phyloP scores from a whole-genome alignment of 768 basidiomycete species.

The Xerocomellus dryophilus region DNA sequence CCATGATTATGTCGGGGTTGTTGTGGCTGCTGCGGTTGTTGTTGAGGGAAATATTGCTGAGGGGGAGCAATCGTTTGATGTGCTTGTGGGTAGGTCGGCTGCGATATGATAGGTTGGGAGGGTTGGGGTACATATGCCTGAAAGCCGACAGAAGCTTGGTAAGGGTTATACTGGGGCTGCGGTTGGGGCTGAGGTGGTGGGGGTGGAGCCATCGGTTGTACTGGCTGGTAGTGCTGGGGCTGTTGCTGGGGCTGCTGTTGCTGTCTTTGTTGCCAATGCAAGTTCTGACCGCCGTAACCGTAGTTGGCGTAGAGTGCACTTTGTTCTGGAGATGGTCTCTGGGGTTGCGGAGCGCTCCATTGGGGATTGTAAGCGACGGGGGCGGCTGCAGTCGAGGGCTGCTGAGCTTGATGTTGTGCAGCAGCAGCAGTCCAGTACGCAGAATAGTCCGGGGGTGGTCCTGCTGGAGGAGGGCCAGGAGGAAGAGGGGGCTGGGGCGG shows the following conservation, averaged over 20 bases:
- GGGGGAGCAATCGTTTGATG: slow-evolving; percentile 37
- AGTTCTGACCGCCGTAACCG: slow-evolving; percentile 73
- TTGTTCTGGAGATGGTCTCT: slow-evolving; percentile 72
- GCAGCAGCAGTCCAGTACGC: slow-evolving; percentile 72
- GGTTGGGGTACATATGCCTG: slow-evolving; percentile 66
- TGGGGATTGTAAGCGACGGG: slow-evolving; percentile 58
- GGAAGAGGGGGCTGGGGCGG: slow-evolving; percentile 76
- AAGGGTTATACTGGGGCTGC: slow-evolving; percentile 69
- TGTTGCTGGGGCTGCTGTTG: slow-evolving; percentile 53
- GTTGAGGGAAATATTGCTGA: slow-evolving; percentile 41
- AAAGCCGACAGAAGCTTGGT: slow-evolving; percentile 66
- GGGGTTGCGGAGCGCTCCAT: slow-evolving; percentile 62
- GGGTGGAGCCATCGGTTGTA: slow-evolving; percentile 50
- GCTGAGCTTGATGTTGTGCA: slow-evolving; percentile 42
- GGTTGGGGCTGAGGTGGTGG: slow-evolving; percentile 56
- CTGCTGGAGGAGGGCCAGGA: slow-evolving; percentile 74
- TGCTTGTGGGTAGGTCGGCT: slow-evolving; percentile 47
- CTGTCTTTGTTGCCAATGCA: slow-evolving; percentile 64
- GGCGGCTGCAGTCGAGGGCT: slow-evolving; percentile 35
- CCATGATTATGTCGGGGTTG: slow-evolving; percentile 49
- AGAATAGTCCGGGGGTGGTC: slow-evolving; percentile 71
- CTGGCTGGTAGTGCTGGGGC: slow-evolving; percentile 47
- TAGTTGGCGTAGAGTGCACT: slow-evolving; percentile 88
- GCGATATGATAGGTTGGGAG: slow-evolving; percentile 49
- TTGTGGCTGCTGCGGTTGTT: slow-evolving; percentile 38